Conservation (phyloP, 768 basidiomycete species). For the Polyporus arcularius region DNA sequence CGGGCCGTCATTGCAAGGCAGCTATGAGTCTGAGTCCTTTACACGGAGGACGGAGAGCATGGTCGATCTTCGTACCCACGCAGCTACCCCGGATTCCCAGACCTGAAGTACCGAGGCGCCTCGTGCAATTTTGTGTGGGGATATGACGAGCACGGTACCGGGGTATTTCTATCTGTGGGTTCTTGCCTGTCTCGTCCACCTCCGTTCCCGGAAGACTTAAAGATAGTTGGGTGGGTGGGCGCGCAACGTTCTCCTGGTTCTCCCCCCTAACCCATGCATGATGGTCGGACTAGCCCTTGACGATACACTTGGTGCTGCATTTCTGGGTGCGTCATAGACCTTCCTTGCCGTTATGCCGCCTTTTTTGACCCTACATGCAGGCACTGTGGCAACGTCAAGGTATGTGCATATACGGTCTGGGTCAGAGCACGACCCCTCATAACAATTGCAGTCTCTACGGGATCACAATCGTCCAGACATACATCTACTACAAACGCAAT, state of each 20-base stretch:
- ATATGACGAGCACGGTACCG: not conserved
- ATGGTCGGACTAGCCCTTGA: slow-evolving; percentile 18
- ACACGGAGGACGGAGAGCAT: not conserved
- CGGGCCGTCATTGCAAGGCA: not conserved
- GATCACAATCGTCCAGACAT: slow-evolving; percentile 22
- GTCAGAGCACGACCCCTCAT: not conserved
- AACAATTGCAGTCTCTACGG: slow-evolving; percentile 23
- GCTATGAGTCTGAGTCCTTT: not conserved
- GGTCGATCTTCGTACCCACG: not conserved
- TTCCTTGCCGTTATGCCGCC: not conserved
- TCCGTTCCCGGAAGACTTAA: not conserved
- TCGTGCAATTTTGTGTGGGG: not conserved
- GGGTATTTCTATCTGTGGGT: not conserved
- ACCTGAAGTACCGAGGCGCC: not conserved
- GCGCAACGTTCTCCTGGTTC: not conserved
- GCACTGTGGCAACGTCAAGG: slow-evolving; percentile 16
- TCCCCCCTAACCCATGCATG: not conserved
- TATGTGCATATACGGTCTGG: not conserved
- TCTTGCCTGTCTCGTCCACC: not conserved
- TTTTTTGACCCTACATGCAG: not conserved
- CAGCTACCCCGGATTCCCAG: not conserved
- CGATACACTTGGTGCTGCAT: slow-evolving; percentile 19
- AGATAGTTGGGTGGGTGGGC: not conserved
- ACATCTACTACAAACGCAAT: slow-evolving; percentile 18
- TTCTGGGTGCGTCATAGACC: slow-evolving; percentile 11